phyloP scores from a whole-genome alignment of 192 early-diverging fungal species.

The Linnemannia elongata region DNA sequence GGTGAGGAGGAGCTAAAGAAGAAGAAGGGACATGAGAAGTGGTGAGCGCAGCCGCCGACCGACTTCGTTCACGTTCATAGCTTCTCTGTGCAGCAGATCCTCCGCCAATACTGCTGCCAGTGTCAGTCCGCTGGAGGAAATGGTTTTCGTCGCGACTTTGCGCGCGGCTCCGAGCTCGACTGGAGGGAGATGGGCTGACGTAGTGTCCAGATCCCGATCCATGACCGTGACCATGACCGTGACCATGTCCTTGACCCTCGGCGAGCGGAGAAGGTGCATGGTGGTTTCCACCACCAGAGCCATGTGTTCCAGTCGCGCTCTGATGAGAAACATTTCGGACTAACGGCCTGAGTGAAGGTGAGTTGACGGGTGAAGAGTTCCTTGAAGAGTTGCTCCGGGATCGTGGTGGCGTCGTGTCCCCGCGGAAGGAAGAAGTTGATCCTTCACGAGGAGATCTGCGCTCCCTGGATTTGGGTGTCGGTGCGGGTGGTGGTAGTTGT shows the following conservation, averaged over 20 bases:
- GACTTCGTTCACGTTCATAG: constrained; percentile 26
- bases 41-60: not conserved
- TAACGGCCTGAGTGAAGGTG: constrained; percentile 17
- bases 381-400: constrained; percentile 34
- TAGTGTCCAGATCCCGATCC: not conserved
- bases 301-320: not conserved
- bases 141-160: constrained; percentile 41
- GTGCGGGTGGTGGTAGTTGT: constrained; percentile 12
- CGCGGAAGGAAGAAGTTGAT: constrained; percentile 12
- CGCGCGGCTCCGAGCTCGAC: constrained; percentile 35
- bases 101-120: not conserved
- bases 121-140: not conserved
- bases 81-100: not conserved
- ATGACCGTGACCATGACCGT: not conserved
- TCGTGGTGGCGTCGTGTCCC: constrained; percentile 19
- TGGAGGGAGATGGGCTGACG: constrained; percentile 25
- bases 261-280: constrained; percentile 39
- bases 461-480: constrained; percentile 39
- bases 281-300: not conserved
- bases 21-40: not conserved
- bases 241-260: constrained; percentile 7
- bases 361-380: constrained; percentile 30
- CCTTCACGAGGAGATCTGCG: constrained; percentile 16
- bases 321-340: constrained; percentile 9
- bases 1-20: not conserved